These are phyloP conservation scores for Phalaenopsis equestris DNA, from an alignment of 106 monocot species.

Conservation along the genomic window DNA sequence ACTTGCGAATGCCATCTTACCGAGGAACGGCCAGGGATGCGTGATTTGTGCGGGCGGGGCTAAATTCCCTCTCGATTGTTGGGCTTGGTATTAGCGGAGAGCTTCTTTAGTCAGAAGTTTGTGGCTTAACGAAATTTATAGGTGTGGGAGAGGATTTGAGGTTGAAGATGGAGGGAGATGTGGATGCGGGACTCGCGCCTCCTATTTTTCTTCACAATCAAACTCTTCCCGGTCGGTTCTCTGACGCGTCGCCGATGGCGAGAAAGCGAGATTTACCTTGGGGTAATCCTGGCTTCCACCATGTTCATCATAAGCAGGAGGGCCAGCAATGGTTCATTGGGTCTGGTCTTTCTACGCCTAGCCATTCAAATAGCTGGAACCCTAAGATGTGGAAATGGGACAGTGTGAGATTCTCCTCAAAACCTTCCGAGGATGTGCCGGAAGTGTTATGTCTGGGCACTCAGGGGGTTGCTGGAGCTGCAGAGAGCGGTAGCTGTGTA, in stretches of 20 bases:
- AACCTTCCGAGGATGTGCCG: conserved; percentile 19
- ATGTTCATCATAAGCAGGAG: conserved; percentile 10
- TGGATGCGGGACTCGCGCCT: conserved; percentile 49
- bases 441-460: conserved; percentile 7
- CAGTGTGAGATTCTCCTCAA: conserved; percentile 29
- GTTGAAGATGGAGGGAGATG: conserved; percentile 35
- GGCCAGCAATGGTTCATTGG: conserved; percentile 12
- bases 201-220: conserved; percentile 39
- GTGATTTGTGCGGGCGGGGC: neutral
- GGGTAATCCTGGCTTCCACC: conserved; percentile 18
- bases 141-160: neutral
- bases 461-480: neutral
- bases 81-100: neutral
- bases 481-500: neutral
- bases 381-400: conserved; percentile 54
- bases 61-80: neutral
- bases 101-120: neutral
- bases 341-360: neutral
- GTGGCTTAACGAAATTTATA: neutral
- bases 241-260: conserved; percentile 17
- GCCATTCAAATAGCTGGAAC: conserved; percentile 36
- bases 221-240: conserved; percentile 26
- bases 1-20: neutral
- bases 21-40: neutral
- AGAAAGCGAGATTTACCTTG: conserved; percentile 51